Conservation (phyloP, 257 asterid genomes). For the Lycium barbarum region DNA sequence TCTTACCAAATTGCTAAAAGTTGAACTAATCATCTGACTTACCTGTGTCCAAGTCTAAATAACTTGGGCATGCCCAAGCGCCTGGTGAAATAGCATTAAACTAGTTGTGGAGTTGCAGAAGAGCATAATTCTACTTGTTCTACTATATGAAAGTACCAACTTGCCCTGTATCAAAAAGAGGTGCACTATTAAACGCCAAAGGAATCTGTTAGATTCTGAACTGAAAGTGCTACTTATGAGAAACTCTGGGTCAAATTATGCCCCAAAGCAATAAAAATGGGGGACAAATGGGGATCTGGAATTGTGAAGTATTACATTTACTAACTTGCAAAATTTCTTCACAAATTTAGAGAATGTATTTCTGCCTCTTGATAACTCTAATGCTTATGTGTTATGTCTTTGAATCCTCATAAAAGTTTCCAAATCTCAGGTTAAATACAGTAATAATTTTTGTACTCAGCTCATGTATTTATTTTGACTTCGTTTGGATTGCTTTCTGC, state of each 20-base stretch:
- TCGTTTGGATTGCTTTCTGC: background rate
- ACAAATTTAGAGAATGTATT: background rate
- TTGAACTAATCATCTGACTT: background rate
- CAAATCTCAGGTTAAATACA: background rate
- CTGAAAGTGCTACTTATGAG: background rate
- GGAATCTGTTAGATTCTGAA: background rate
- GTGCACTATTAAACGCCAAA: background rate
- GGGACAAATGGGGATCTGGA: background rate
- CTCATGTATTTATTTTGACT: background rate
- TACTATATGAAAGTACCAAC: background rate
- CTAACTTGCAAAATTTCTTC: background rate
- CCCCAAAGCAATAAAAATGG: background rate
- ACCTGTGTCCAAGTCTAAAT: background rate
- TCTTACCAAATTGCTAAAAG: background rate
- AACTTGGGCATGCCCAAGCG: background rate
- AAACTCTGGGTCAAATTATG: background rate
- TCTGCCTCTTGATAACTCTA: background rate
- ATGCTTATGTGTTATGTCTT: background rate
- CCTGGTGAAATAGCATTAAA: background rate
- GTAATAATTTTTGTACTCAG: background rate
- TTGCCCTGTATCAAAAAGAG: background rate
- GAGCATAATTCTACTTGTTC: background rate
- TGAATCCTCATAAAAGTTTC: background rate
- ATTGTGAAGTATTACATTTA: background rate
- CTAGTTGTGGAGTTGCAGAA: background rate